These are phyloP conservation scores for Cutaneotrichosporon curvatum DNA, from an alignment of 1,284 basidiomycete genomes.

Conservation along the genomic window DNA sequence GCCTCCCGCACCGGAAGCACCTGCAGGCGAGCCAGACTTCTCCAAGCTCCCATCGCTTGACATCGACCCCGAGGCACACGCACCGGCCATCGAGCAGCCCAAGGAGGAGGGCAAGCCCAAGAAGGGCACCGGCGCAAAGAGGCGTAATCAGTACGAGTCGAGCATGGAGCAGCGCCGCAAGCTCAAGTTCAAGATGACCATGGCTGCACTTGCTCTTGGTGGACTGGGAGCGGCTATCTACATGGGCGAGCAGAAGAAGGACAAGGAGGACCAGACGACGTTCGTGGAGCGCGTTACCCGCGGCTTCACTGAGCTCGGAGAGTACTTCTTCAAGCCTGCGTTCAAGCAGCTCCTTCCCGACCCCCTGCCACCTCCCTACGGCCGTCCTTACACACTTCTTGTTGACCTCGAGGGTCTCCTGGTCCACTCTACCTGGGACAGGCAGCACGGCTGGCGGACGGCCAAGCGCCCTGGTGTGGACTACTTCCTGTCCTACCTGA, in stretches of 20 bases:
- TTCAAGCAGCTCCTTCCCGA: slow-evolving; percentile 89
- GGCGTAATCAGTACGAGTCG: slow-evolving; percentile 48
- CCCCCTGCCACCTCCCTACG: slow-evolving; percentile 71
- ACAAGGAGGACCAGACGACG: slow-evolving; percentile 8
- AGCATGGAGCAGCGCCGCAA: slow-evolving; percentile 63
- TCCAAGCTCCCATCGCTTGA: slow-evolving; percentile 45
- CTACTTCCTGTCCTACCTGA: slow-evolving; percentile 91
- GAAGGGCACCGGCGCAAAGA: slow-evolving; percentile 11
- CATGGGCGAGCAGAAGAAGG: slow-evolving; percentile 52
- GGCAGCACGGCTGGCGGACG: slow-evolving; percentile 79
- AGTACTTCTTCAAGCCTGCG: slow-evolving; percentile 77
- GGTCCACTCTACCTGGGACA: slow-evolving; percentile 87
- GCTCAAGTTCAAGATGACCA: slow-evolving; percentile 52
- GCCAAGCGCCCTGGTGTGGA: slow-evolving; percentile 91
- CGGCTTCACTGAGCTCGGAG: slow-evolving; percentile 28
- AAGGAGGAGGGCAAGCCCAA: slow-evolving; percentile 20
- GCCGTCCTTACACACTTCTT: slow-evolving; percentile 86
- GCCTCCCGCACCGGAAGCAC: slow-evolving; percentile 10
- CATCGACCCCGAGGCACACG: slow-evolving; percentile 37
- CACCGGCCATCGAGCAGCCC: slow-evolving; percentile 23
- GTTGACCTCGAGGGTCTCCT: slow-evolving; percentile 89
- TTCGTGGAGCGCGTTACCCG: slow-evolving; percentile 22
- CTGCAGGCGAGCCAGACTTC: slow-evolving; percentile 28
- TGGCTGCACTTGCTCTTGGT: slow-evolving; percentile 50
- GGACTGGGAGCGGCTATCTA: slow-evolving; percentile 54